phyloP scores from a whole-genome alignment of 805 yeast genomes.

The Monosporozyma aquatica region DNA sequence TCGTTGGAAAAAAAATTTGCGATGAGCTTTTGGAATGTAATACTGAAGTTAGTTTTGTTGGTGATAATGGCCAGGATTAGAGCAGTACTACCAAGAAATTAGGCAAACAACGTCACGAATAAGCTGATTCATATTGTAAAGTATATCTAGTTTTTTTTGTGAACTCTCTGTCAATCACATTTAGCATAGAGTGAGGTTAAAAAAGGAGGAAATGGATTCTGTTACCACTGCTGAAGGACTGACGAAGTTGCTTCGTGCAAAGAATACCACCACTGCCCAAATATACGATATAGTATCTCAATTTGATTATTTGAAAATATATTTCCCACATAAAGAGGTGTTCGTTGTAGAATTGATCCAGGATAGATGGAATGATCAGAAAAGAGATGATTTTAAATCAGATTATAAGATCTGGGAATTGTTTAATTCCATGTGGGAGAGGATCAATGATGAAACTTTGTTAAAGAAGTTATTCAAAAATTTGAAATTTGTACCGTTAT shows the following conservation, averaged over 20 bases:
- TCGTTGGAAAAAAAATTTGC: conserved; percentile 3
- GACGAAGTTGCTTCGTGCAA: conserved; percentile 51
- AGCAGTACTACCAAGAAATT: too few relatives aligned
- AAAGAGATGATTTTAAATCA: conserved; percentile 36
- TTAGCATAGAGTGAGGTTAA: too few relatives aligned
- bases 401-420: conserved; percentile 42
- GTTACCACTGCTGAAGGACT: conserved; percentile 39
- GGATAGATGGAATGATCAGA: conserved; percentile 49
- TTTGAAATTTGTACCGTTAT: conserved; percentile 31
- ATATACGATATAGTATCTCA: conserved; percentile 32
- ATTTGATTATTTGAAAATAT: conserved; percentile 33
- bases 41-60: not conserved
- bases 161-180: too few relatives aligned
- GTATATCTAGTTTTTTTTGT: too few relatives aligned
- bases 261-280: conserved; percentile 35
- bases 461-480: conserved; percentile 37
- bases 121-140: too few relatives aligned
- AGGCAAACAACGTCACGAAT: too few relatives aligned
- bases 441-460: conserved; percentile 20
- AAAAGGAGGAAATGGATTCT: conserved; percentile 7
- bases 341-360: conserved; percentile 53
- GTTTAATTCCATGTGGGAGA: conserved; percentile 35
- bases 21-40: conserved; percentile 3
- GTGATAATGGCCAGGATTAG: too few relatives aligned
- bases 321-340: conserved; percentile 45